Evolutionary conservation across 192 early-diverging fungal species (phyloP).

Genomic region (Cetraspora pellucida): DNA sequence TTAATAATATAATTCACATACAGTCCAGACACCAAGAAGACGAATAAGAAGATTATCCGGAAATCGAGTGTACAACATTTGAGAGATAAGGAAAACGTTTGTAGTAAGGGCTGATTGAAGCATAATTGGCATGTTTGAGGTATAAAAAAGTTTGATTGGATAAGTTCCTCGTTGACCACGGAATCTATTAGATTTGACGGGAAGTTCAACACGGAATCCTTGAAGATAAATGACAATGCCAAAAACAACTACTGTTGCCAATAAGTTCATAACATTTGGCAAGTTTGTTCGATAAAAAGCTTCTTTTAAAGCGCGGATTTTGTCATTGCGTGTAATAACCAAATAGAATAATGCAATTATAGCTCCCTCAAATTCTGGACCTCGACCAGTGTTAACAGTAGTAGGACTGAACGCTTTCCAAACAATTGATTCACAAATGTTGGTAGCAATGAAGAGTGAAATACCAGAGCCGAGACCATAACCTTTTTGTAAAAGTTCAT

Average conservation of each 20-base stretch:
- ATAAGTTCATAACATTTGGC: slow-evolving; percentile 89
- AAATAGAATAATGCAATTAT: slow-evolving; percentile 94
- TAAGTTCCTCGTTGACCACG: slow-evolving; percentile 98
- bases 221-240: slow-evolving; percentile 94
- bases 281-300: slow-evolving; percentile 90
- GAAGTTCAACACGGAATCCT: slow-evolving; percentile 99
- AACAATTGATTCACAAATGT: slow-evolving; percentile 99
- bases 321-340: slow-evolving; percentile 92
- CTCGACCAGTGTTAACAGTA: slow-evolving; percentile 96
- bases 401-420: slow-evolving; percentile 99
- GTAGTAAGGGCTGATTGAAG: slow-evolving; percentile 96
- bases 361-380: slow-evolving; percentile 99
- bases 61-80: slow-evolving; percentile 97
- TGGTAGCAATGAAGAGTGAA: slow-evolving; percentile 99
- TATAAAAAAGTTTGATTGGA: slow-evolving; percentile 99
- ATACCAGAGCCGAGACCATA: slow-evolving; percentile 99
- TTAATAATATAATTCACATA: slow-evolving; percentile 35
- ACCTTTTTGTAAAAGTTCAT: slow-evolving; percentile 99
- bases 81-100: slow-evolving; percentile 98
- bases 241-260: slow-evolving; percentile 88
- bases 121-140: slow-evolving; percentile 99
- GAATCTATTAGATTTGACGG: slow-evolving; percentile 92
- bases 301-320: slow-evolving; percentile 95
- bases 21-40: slow-evolving; percentile 93
- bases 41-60: slow-evolving; percentile 93